Conservation (phyloP, 495 filamentous ascomycete genomes). For the Thermothielavioides terrestris region DNA sequence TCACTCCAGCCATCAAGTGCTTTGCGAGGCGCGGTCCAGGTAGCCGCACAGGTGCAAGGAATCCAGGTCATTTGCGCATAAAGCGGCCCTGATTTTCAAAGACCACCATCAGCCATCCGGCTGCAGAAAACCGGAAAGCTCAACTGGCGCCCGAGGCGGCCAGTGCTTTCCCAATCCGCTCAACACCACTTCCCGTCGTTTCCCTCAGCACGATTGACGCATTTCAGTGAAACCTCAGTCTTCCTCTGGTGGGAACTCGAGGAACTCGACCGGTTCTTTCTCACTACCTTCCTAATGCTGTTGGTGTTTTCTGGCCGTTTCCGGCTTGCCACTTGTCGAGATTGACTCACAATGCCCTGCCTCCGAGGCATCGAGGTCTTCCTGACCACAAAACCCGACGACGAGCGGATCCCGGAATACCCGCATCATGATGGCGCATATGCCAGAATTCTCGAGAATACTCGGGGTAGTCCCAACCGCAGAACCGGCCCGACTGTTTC, state of each 20-base stretch:
- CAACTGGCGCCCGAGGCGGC: too few species aligned
- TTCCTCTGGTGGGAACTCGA: too few species aligned
- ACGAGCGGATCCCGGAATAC: conserved; percentile 36
- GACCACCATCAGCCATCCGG: too few species aligned
- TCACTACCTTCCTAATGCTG: neutral
- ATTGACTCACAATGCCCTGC: conserved; percentile 33
- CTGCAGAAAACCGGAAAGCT: too few species aligned
- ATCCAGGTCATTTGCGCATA: too few species aligned
- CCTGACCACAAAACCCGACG: conserved; percentile 24
- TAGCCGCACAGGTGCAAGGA: too few species aligned
- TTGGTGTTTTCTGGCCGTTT: neutral
- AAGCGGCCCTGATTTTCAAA: too few species aligned
- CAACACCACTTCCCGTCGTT: too few species aligned
- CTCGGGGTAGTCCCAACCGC: conserved; percentile 14
- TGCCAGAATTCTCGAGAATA: conserved; percentile 19
- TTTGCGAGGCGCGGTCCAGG: too few species aligned
- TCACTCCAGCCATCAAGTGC: neutral
- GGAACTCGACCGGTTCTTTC: neutral
- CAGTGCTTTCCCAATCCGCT: too few species aligned
- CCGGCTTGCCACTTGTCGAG: neutral
- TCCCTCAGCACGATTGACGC: too few species aligned
- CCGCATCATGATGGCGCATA: conserved; percentile 44
- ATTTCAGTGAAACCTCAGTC: too few species aligned
- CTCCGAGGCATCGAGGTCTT: conserved; percentile 40
- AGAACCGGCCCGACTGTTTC: conserved; percentile 34